phyloP scores from a whole-genome alignment of 495 filamentous ascomycete genomes.

The Chaetomium tenue region DNA sequence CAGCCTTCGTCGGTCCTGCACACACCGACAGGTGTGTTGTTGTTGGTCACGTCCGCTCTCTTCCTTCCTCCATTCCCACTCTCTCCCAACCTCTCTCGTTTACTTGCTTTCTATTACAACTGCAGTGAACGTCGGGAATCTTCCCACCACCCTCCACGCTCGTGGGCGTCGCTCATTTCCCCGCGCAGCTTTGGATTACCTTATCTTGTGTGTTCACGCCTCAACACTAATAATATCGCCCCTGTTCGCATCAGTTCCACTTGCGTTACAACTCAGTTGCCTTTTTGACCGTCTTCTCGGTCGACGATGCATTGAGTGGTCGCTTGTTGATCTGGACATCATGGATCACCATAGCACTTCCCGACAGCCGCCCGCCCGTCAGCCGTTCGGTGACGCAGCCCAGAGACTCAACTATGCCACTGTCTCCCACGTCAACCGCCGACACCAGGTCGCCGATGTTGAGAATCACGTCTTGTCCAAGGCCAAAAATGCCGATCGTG shows the following conservation, averaged over 20 bases:
- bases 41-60: conserved; percentile 2
- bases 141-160: background rate
- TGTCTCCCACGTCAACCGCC: conserved; percentile 24
- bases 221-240: background rate
- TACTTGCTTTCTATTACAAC: background rate
- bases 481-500: conserved; percentile 19
- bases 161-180: conserved; percentile 11
- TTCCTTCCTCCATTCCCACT: background rate
- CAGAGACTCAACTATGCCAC: conserved; percentile 44
- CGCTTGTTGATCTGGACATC: background rate
- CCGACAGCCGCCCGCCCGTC: conserved; percentile 35
- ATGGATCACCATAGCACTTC: conserved; percentile 41
- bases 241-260: background rate
- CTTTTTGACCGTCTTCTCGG: conserved; percentile 4
- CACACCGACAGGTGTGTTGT: conserved; percentile 6
- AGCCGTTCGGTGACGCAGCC: conserved; percentile 51
- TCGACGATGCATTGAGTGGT: conserved; percentile 25
- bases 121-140: background rate
- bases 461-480: conserved; percentile 25
- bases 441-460: conserved; percentile 18
- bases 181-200: background rate
- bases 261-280: background rate
- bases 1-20: conserved; percentile 2
- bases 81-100: background rate
- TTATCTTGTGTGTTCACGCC: background rate